Base-by-base conservation (phyloP, 208 protist genomes). In the Trypanosoma melophagium region DNA sequence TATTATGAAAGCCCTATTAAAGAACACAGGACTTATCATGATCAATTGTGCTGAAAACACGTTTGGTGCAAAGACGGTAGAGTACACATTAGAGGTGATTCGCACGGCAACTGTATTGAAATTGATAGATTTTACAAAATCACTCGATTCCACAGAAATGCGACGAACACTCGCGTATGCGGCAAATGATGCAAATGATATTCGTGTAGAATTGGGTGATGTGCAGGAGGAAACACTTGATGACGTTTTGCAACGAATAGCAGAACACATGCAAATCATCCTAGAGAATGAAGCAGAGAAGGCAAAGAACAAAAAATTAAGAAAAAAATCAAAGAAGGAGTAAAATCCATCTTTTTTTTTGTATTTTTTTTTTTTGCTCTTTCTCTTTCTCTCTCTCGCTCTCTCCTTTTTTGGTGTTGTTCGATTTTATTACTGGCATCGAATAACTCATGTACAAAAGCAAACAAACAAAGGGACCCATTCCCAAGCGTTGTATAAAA, bases 131-230 rank as follows among this genome's bases (percentile, higher is more conserved):
- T 64, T 95, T 35, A 76, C 67, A 21, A 60, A 74, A 41, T 90
- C 77, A 55, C 65, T 95, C 25, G 69, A 69, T 17, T 84, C 83
- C 0, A 62, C 76, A 3, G 83, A 91, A 7, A 79, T 84, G 60
- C 75, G 83, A 10, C 75, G 85, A 45, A 72, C 44, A 28, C 60
- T 95, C 13, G 85, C 85, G 1, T 67, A 89, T 38, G 69, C 79
- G 3, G 81, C 85, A 13, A 82, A 80, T 12, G 84, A 93, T 59
- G 75, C 79, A 17, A 85, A 91, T 35, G 84, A 86, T 13, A 60
- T 92, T 64, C 86, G 89, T 63, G 77, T 93, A 3, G 86, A 95
- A 57, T 62, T 92, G 49, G 90, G 90, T 5, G 66, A 81, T 10
- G 71, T 77, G 42, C 63, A 77, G 42, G 73, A 81, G 19, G 71